Base-by-base conservation (phyloP, 306 rosid species). In the Argentina anserina region DNA sequence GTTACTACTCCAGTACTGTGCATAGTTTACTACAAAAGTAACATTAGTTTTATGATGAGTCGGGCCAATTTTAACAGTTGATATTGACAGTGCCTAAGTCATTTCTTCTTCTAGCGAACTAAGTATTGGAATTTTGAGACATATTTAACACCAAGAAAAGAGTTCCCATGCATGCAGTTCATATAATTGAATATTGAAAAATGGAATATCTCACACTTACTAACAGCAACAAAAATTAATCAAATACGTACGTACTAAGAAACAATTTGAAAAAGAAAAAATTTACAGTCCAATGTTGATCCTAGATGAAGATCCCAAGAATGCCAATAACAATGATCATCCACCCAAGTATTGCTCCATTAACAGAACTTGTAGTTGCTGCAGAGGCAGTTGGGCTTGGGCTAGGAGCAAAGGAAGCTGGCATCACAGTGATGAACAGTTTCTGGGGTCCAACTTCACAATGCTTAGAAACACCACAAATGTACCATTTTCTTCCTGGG, bases 351-450 rank as follows among this genome's bases (percentile, higher is more conserved):
- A n/a, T 45, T 13, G 77, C 53, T 23, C 28, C 50, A 2, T 77
- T 55, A 5, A 45, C n/a, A 15, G 1, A 15, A 26, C 61, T 52
- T 9, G 69, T 50, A 31, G 5, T 39, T 43, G 70, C 58, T 4
- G 72, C 76, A 20, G 58, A 37, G 29, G 49, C 11, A 64, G 8
- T 13, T 59, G 74, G n/a, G 59, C 46, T 20, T 42, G 58, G 12
- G 46, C 73, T 46, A 4, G 77, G 66, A 7, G 65, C 13, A 17
- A 41, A 20, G 12, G 52, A 29, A 26, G 60, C 33, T 29, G 62
- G 28, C n/a, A 75, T 42, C 37, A 81, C 88, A 7, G 74, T 75
- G 15, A 81, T 81, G 47, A 39, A 71, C 33, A 84, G 72, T 73
- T 60, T 84, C 75, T 72, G 69, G 6, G 46, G 47, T 13, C 79